phyloP scores from a whole-genome alignment of 2,329 filamentous ascomycete species.

The Purpureocillium takamizusanense region DNA sequence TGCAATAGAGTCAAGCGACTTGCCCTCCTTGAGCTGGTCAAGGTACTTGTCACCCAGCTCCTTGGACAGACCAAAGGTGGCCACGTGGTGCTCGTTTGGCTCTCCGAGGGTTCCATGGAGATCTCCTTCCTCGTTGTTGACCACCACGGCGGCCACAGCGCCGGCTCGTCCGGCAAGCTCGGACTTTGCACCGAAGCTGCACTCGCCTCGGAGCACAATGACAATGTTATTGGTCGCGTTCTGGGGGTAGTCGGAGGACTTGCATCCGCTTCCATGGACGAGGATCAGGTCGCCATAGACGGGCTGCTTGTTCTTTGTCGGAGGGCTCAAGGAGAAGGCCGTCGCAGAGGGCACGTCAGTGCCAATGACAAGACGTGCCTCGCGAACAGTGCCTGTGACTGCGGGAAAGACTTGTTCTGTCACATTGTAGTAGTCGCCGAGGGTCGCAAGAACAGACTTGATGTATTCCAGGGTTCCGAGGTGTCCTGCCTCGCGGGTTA shows the following conservation, averaged over 20 bases:
- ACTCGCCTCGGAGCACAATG: conserved; percentile 60
- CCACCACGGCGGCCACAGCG: conserved; percentile 62
- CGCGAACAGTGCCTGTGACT: conserved; percentile 48
- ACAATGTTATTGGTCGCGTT: conserved; percentile 55
- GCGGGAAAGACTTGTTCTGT: conserved; percentile 57
- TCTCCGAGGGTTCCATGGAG: conserved; percentile 61
- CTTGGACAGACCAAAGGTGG: conserved; percentile 58
- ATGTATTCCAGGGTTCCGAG: conserved; percentile 57
- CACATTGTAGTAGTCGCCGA: conserved; percentile 53
- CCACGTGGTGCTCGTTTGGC: conserved; percentile 49
- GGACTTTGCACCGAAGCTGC: conserved; percentile 65
- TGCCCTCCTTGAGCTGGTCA: conserved; percentile 40
- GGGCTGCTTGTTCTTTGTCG: conserved; percentile 49
- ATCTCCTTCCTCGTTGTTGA: conserved; percentile 58
- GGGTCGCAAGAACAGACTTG: conserved; percentile 39
- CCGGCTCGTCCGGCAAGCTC: conserved; percentile 58
- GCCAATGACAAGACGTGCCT: conserved; percentile 49
- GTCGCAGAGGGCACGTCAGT: conserved; percentile 37
- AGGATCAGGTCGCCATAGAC: conserved; percentile 52
- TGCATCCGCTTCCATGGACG: conserved; percentile 55
- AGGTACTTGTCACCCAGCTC: conserved; percentile 49
- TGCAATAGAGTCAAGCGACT: conserved; percentile 42
- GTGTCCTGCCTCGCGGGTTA: conserved; percentile 38
- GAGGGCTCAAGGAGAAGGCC: conserved; percentile 58
- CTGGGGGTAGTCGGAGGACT: conserved; percentile 52